These are phyloP conservation scores for Dujonia santamariae DNA, from an alignment of 1,139 yeast genomes.

Conservation along the genomic window DNA sequence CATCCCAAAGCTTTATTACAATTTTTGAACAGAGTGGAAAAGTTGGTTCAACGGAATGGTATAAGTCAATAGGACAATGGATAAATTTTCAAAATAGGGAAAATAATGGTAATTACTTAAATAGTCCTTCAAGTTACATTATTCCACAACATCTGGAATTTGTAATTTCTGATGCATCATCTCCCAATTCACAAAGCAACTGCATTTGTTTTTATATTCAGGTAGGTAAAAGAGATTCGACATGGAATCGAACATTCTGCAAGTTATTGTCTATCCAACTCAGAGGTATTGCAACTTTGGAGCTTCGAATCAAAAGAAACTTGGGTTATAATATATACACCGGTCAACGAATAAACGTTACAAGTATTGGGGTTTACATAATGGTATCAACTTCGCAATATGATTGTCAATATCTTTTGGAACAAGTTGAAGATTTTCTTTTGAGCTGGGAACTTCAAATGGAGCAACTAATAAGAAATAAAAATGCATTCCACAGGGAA, in stretches of 20 bases:
- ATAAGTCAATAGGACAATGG: no score
- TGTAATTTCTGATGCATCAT: neutral
- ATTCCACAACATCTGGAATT: conserved; percentile 28
- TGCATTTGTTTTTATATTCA: conserved; percentile 53
- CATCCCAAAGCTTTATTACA: no score
- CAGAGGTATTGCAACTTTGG: conserved; percentile 35
- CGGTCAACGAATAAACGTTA: conserved; percentile 50
- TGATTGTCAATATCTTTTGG: conserved; percentile 32
- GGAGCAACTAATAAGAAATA: neutral
- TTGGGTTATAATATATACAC: conserved; percentile 44
- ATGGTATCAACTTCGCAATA: conserved; percentile 48
- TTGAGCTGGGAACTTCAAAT: neutral
- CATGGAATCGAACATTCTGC: conserved; percentile 32
- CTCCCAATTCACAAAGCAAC: conserved; percentile 34
- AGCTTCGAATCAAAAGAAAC: conserved; percentile 50
- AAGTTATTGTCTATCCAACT: conserved; percentile 44
- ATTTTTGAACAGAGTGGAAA: no score
- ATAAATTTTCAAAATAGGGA: no score
- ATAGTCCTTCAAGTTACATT: conserved; percentile 25
- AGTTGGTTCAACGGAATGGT: no score
- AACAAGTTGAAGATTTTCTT: conserved; percentile 46
- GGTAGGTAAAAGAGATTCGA: conserved; percentile 44
- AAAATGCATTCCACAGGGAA: conserved; percentile 21
- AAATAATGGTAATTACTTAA: no score
- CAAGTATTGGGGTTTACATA: conserved; percentile 55